These are phyloP conservation scores for Apiotrichum siamense DNA, from an alignment of 1,284 basidiomycete genomes.

Conservation along the genomic window DNA sequence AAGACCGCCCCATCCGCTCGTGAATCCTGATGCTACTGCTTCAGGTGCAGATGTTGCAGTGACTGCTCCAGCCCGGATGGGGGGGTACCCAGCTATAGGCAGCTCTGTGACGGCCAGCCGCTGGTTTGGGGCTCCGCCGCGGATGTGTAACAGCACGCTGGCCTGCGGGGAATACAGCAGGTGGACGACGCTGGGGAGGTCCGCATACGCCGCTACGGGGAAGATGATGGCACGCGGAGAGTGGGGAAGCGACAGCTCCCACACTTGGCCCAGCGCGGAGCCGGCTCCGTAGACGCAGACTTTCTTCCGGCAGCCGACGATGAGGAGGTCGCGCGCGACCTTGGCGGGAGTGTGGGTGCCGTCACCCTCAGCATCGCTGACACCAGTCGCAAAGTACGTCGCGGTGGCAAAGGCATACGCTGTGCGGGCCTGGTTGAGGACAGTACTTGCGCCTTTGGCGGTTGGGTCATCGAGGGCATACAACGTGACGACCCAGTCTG, in stretches of 20 bases:
- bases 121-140: slow-evolving; percentile 63
- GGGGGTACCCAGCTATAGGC: slow-evolving; percentile 49
- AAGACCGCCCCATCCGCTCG: slow-evolving; percentile 53
- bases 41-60: slow-evolving; percentile 1
- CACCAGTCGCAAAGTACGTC: slow-evolving; percentile 14
- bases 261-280: slow-evolving; percentile 11
- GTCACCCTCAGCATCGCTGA: slow-evolving; percentile 5
- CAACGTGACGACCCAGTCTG: slow-evolving; percentile 44
- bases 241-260: slow-evolving; percentile 71
- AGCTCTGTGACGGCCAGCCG: slow-evolving; percentile 59
- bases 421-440: slow-evolving; percentile 64
- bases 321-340: slow-evolving; percentile 60
- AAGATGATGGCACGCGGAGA: slow-evolving; percentile 58
- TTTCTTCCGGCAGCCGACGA: slow-evolving; percentile 79
- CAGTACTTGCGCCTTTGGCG: slow-evolving; percentile 56
- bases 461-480: slow-evolving; percentile 58
- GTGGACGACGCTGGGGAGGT: slow-evolving; percentile 45
- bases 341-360: slow-evolving; percentile 51
- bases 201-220: slow-evolving; percentile 32
- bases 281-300: slow-evolving; percentile 60
- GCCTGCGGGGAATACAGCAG: slow-evolving; percentile 68
- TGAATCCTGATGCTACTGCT: slow-evolving; percentile 53
- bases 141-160: slow-evolving; percentile 57
- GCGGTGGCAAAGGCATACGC: slow-evolving; percentile 70
- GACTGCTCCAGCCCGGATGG: background rate